Evolutionary conservation across 495 filamentous ascomycete species (phyloP).

Genomic region (Annulohypoxylon nitens): DNA sequence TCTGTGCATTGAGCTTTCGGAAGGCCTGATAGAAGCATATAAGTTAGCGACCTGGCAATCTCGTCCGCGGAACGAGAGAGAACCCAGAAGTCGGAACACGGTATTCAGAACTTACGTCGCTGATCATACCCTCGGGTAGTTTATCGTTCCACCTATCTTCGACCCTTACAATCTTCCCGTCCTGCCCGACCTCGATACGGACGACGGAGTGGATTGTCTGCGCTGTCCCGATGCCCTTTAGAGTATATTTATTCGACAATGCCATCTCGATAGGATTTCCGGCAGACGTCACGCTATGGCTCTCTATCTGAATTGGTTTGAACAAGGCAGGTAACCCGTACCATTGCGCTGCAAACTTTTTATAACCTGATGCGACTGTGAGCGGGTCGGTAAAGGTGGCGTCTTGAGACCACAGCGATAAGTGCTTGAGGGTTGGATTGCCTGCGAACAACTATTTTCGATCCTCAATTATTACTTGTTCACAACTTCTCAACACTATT

Average conservation of each 20-base stretch:
- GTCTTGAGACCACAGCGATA: slow-evolving; percentile 64
- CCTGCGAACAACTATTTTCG: slow-evolving; percentile 66
- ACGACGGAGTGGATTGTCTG: slow-evolving; percentile 65
- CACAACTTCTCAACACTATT: background rate
- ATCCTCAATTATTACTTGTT: background rate
- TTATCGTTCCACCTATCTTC: slow-evolving; percentile 71
- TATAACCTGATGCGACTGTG: slow-evolving; percentile 64
- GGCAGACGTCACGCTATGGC: slow-evolving; percentile 62
- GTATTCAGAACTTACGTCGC: slow-evolving; percentile 59
- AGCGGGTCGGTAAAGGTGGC: slow-evolving; percentile 66
- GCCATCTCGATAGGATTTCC: slow-evolving; percentile 69
- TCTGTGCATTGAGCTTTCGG: slow-evolving; percentile 67
- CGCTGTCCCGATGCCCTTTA: slow-evolving; percentile 66
- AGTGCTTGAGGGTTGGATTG: slow-evolving; percentile 66
- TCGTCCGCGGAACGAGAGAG: no score
- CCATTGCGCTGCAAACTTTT: slow-evolving; percentile 67
- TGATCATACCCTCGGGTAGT: slow-evolving; percentile 61
- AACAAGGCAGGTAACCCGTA: slow-evolving; percentile 51
- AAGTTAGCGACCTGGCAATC: slow-evolving; percentile 31
- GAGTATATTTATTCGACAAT: slow-evolving; percentile 64
- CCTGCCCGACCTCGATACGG: slow-evolving; percentile 58
- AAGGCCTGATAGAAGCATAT: slow-evolving; percentile 60
- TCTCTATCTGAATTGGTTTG: slow-evolving; percentile 56
- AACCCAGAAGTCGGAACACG: no score
- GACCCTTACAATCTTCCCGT: slow-evolving; percentile 64